A percentile compares a stretch with the other conserved stretches of the same genome.
Evolutionary conservation across 2,329 filamentous ascomycete species (phyloP).

Genomic region (Fonsecaea nubica): DNA sequence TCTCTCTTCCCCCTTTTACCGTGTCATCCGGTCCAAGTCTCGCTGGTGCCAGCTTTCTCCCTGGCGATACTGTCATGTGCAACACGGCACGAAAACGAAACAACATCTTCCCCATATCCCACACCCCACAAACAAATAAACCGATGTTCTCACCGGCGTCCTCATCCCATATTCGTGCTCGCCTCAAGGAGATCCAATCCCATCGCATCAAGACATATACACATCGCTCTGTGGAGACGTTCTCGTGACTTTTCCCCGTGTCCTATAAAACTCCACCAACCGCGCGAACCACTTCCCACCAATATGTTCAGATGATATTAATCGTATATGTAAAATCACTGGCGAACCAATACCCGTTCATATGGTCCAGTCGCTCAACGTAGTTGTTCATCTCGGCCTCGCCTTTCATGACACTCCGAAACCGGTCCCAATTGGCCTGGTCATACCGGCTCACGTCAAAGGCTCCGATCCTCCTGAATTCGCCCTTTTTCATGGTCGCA

Average conservation of each 20-base stretch:
- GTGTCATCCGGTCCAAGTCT: background rate
- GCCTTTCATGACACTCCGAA: conserved; percentile 40
- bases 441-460: conserved; percentile 38
- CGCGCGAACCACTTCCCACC: background rate
- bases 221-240: conserved; percentile 1
- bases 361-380: conserved; percentile 39
- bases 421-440: conserved; percentile 40
- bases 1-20: background rate
- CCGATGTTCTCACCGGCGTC: background rate
- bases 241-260: background rate
- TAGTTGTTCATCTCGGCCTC: conserved; percentile 40
- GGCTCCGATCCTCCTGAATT: conserved; percentile 37
- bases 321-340: conserved; percentile 42
- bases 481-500: conserved; percentile 40
- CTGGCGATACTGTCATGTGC: background rate
- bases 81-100: background rate
- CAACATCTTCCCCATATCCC: background rate
- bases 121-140: background rate
- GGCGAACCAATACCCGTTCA: conserved; percentile 40
- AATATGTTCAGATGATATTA: conserved; percentile 34
- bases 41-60: background rate
- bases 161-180: background rate
- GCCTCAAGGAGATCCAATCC: background rate
- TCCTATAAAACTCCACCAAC: background rate
- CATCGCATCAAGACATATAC: conserved; percentile 1